Percentiles rank a stretch among this genome's conserved stretches.
phyloP scores from a whole-genome alignment of 129 eudicot genomes.

The Helianthus annuus region HanXRQr2.0-SUNRISE NC_035443.2:178854001-178854500 shows the following conservation, averaged over 20 bases:
- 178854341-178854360: slow-evolving; percentile 83
- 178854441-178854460: slow-evolving; percentile 63
- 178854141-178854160: slow-evolving; percentile 77
- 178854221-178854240: slow-evolving; percentile 68
- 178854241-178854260: slow-evolving; percentile 74
- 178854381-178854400: slow-evolving; percentile 79
- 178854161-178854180: slow-evolving; percentile 65
- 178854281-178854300: slow-evolving; percentile 76
- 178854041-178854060: slow-evolving; percentile 45
- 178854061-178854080: slow-evolving; percentile 68
- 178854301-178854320: slow-evolving; percentile 91
- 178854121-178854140: slow-evolving; percentile 87
- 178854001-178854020: slow-evolving; percentile 91
- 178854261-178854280: slow-evolving; percentile 79
- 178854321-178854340: slow-evolving; percentile 86
- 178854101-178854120: slow-evolving; percentile 51
- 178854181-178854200: slow-evolving; percentile 66
- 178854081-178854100: slow-evolving; percentile 36
- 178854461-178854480: slow-evolving; percentile 75
- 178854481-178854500: slow-evolving; percentile 83
- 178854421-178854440: slow-evolving; percentile 87
- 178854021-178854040: slow-evolving; percentile 74
- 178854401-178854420: slow-evolving; percentile 92
- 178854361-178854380: slow-evolving; percentile 98
- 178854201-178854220: slow-evolving; percentile 94